Evolutionary conservation across 2,329 filamentous ascomycete species (phyloP).

Genomic region (Aspergillus sp.): DNA sequence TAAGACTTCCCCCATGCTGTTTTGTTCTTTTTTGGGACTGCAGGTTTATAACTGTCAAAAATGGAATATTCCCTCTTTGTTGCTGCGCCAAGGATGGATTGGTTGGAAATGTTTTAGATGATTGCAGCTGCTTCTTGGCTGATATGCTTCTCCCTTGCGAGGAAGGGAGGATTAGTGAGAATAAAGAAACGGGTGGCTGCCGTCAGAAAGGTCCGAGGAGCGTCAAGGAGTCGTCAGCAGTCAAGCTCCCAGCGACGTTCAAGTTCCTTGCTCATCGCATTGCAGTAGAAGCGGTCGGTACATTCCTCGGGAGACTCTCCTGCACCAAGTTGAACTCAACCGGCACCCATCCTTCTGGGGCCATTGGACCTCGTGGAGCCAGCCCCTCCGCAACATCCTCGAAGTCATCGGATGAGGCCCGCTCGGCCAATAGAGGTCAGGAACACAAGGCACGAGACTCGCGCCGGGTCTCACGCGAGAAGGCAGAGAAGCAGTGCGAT

Average conservation of each 20-base stretch:
- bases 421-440: slow-evolving; percentile 5
- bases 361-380: background rate
- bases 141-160: background rate
- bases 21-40: background rate
- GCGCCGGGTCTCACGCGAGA: background rate
- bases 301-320: background rate
- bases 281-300: background rate
- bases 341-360: background rate
- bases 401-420: slow-evolving; percentile 11
- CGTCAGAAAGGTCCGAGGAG: background rate
- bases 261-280: background rate
- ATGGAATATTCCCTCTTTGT: slow-evolving; percentile 2
- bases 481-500: background rate
- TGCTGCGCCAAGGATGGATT: background rate
- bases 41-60: background rate
- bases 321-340: background rate
- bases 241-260: background rate
- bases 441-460: slow-evolving; percentile 6
- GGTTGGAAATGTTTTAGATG: background rate
- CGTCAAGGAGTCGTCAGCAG: background rate
- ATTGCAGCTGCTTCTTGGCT: background rate
- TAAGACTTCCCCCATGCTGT: background rate
- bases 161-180: background rate
- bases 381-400: slow-evolving; percentile 1
- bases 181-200: slow-evolving; percentile 2